A percentile compares a stretch with the other conserved stretches of the same genome.
phyloP scores from a whole-genome alignment of 148 eudicot species.

The Rhododendron henanense region DNA sequence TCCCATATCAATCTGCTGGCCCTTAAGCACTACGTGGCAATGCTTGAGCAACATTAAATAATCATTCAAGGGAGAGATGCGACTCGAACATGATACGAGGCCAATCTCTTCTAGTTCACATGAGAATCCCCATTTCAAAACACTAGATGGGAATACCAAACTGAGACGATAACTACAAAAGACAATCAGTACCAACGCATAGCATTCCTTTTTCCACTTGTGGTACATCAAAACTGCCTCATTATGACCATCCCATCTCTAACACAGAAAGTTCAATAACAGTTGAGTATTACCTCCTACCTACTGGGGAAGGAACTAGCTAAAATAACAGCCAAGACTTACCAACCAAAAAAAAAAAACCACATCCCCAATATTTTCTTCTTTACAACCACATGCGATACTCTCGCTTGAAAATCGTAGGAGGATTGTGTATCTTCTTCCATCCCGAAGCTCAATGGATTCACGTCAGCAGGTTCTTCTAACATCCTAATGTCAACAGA shows the following conservation, averaged over 20 bases:
- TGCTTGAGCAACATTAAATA: too few relatives aligned
- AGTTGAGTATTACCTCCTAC: background rate
- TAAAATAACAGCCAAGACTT: background rate
- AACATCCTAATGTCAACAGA: constrained; percentile 14
- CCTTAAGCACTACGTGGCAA: too few relatives aligned
- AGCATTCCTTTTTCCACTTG: background rate
- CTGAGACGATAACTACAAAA: background rate
- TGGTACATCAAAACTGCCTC: constrained; percentile 8
- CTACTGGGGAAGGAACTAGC: background rate
- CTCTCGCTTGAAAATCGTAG: background rate
- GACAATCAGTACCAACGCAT: background rate
- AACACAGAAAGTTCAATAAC: background rate
- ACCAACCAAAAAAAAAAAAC: background rate
- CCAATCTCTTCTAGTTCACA: background rate
- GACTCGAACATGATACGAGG: background rate
- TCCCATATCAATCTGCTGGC: too few relatives aligned
- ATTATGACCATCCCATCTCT: background rate
- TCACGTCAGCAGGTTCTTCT: constrained; percentile 11
- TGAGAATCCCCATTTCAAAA: background rate
- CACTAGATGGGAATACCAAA: background rate
- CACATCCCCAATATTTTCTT: background rate
- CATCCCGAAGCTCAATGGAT: background rate
- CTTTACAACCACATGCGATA: background rate
- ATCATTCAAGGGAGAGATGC: background rate
- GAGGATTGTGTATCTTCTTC: background rate